Evolutionary conservation across 108 stramenopile species (phyloP).

Genomic region (Conticribra guillardii): DNA sequence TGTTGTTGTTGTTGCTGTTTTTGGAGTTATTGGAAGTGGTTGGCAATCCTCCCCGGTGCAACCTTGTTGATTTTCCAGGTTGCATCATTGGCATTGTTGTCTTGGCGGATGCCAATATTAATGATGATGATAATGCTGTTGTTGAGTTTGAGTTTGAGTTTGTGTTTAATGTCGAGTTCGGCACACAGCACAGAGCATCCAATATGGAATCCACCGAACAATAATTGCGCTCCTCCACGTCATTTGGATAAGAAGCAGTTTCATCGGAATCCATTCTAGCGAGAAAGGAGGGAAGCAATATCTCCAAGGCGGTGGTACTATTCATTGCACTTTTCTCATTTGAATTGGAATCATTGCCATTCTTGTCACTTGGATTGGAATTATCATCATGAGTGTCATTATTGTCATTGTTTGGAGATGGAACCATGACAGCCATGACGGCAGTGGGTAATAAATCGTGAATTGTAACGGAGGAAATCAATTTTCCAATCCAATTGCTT

Average conservation of each 20-base stretch:
- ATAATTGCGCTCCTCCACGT: neutral
- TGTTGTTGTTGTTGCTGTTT: too few relatives aligned
- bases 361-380: too few relatives aligned
- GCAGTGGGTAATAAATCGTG: too few relatives aligned
- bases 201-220: conserved; percentile 28
- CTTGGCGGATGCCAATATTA: neutral
- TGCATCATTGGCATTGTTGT: too few relatives aligned
- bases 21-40: too few relatives aligned
- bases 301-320: conserved; percentile 13
- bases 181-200: conserved; percentile 26
- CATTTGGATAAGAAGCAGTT: neutral
- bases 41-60: too few relatives aligned
- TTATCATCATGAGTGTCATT: too few relatives aligned
- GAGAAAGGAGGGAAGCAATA: conserved; percentile 25
- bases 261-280: conserved; percentile 30
- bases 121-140: neutral
- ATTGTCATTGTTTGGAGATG: too few relatives aligned
- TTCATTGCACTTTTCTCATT: neutral
- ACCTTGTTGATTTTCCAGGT: too few relatives aligned
- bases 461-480: too few relatives aligned
- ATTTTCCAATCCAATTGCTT: too few relatives aligned
- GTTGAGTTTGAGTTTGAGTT: neutral
- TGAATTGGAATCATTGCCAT: neutral
- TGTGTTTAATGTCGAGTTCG: neutral
- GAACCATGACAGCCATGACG: too few relatives aligned